Percentiles rank a stretch among this genome's conserved stretches.
Conservation (phyloP, 2,329 filamentous ascomycete genomes). For the Stagonosporopsis tanaceti region DNA sequence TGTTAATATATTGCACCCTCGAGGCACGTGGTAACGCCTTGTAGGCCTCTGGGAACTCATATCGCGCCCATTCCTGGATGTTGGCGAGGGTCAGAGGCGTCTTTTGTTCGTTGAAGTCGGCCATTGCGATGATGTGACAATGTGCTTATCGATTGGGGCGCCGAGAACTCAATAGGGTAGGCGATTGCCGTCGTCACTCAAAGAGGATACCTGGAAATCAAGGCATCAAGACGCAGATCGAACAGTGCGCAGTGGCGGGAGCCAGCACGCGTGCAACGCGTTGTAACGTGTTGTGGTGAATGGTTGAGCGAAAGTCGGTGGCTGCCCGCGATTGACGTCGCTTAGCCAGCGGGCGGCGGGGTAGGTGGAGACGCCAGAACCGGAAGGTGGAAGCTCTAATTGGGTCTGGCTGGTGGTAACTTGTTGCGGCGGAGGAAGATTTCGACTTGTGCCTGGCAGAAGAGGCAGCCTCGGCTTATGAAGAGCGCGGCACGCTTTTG, state of each 20-base stretch:
- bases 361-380: conserved; percentile 21
- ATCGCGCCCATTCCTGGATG: conserved; percentile 34
- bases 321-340: conserved; percentile 21
- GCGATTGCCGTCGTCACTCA: conserved; percentile 18
- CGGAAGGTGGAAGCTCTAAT: conserved; percentile 15
- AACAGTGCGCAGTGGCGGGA: conserved; percentile 20
- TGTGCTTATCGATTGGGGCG: conserved; percentile 6
- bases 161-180: conserved; percentile 12
- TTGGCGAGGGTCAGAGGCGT: conserved; percentile 35
- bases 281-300: conserved; percentile 24
- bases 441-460: not conserved
- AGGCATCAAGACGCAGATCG: conserved; percentile 22
- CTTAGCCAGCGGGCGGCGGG: conserved; percentile 21
- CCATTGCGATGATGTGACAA: conserved; percentile 22
- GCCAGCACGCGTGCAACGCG: conserved; percentile 20
- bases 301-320: conserved; percentile 22
- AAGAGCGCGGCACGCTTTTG: conserved; percentile 4
- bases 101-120: conserved; percentile 38
- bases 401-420: conserved; percentile 8
- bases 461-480: conserved; percentile 17
- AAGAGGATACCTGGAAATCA: conserved; percentile 8
- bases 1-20: conserved; percentile 33
- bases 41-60: conserved; percentile 31
- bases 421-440: conserved; percentile 7
- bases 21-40: conserved; percentile 29